Evolutionary conservation across 768 basidiomycete genomes (phyloP), one percentile per base, ranked within the genome.

Genomic region (Russula sp.): DNA sequence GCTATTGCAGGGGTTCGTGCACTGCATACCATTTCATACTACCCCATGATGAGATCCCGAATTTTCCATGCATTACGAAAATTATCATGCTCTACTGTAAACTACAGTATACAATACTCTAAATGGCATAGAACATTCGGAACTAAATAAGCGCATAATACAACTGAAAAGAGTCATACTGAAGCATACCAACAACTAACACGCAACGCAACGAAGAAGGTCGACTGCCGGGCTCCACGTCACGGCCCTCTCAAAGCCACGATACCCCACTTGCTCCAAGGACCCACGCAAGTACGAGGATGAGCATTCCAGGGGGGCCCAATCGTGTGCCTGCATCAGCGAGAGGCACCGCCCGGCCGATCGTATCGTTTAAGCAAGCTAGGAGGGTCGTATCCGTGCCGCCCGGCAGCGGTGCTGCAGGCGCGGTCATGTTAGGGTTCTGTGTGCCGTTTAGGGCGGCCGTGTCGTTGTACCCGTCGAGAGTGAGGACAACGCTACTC

Each of bases 281-380:
- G 3, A 50, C 8, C 61, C 54, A 56, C 22, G 16, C 20, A n/a
- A 62, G 2, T 20, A 42, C 22, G 20, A 56, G 39, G 18, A 48
- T 6, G 10, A 32, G 16, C 39, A 56, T 34, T 20, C n/a, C 61
- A 34, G 37, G 61, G 6, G 65, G 53, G 32, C 62, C 58, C 31
- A 42, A 39, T 20, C 47, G 54, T 37, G 35, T 16, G n/a, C 62
- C 57, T n/a, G 62, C 73, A 63, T 75, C 79, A 6, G 87, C 71
- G 5, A 89, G 78, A 2, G 86, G 86, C 2, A 81, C 84, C 1
- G 82, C 78, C 20, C 65, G 70, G 2, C 80, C 85, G 55, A 88
- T 85, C 3, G 88, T 88, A 35, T 73, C 65, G 65, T 89, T 89
- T 52, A 89, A 65, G 63, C 88, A 89, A 34, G 72, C 65, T 44